These are phyloP conservation scores for Phaffomyces thermotolerans DNA, from an alignment of 805 yeast genomes.

Conservation along the genomic window DNA sequence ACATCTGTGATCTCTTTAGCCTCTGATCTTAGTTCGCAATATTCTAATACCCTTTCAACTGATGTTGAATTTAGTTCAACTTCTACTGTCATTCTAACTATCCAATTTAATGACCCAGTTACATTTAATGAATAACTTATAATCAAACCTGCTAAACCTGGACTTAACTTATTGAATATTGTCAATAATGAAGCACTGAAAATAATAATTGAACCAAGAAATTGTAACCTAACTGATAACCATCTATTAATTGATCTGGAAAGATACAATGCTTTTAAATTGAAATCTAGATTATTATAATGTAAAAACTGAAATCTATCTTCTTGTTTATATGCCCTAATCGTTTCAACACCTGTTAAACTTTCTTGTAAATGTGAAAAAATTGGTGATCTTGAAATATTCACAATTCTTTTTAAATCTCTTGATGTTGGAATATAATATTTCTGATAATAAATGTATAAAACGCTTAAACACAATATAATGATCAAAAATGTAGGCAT, in stretches of 20 bases:
- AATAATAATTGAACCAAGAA: constrained; percentile 51
- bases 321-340: constrained; percentile 67
- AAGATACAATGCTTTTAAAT: constrained; percentile 66
- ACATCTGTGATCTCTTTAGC: constrained; percentile 39
- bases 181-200: constrained; percentile 45
- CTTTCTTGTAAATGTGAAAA: constrained; percentile 81
- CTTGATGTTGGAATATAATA: constrained; percentile 66
- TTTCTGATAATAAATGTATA: constrained; percentile 65
- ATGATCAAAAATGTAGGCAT: constrained; percentile 49
- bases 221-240: constrained; percentile 54
- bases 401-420: constrained; percentile 68
- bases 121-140: constrained; percentile 58
- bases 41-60: constrained; percentile 62
- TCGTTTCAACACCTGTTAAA: constrained; percentile 67
- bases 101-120: constrained; percentile 44
- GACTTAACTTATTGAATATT: constrained; percentile 36
- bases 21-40: constrained; percentile 40
- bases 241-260: constrained; percentile 63
- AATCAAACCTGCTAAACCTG: constrained; percentile 58
- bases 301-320: constrained; percentile 56
- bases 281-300: constrained; percentile 62
- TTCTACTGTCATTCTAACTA: constrained; percentile 56
- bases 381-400: constrained; percentile 67
- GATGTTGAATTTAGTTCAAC: constrained; percentile 59
- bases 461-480: constrained; percentile 35